Base-by-base conservation (phyloP, 768 basidiomycete species). In the Mycena rosella region DNA sequence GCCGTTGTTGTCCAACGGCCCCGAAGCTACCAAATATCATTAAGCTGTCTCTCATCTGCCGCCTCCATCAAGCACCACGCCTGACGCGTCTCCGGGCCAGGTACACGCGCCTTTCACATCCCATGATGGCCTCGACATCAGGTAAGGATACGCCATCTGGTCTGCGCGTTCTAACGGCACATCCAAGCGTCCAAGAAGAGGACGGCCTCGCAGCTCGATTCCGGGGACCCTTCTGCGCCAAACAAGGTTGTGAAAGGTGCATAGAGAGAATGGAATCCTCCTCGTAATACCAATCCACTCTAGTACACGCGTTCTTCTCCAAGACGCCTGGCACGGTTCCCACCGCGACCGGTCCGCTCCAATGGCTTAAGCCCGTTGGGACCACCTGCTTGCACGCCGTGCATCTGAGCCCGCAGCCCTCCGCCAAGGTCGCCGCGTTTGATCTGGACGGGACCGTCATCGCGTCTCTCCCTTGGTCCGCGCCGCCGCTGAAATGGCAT, bases 371-470 rank as follows among this genome's bases (percentile, higher is more conserved):
- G 13, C 73, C 84, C 15, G 69, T 84, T 3, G 84, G 84, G 17
- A 69, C 75, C 4, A 79, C 83, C 18, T 87, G 85, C 76, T 75
- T 86, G 36, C 79, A 86, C 64, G 85, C 76, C 14, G 65, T 79
- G 51, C 80, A 85, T 65, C 74, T 81, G 7, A 69, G 75, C 0
- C 90, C 89, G 0, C 74, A 78, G 15, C 78, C 81, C 10, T 79
- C 78, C 1, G 38, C 82, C n/a, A 91, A 90, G 70, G 86, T 95
- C 34, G 92, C 93, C 13, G 86, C 89, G 15, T 93, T 96, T 68
- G 96, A 98, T 76, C 81, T 98, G 26, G 96, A 98, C 75, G 95
- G 93, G 3, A 96, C 95, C 0, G 72, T 96, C 65, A 95, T 98
- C 77, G 76, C n/a, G 68, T 76, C 24, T 70, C 78, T 55, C 66